Evolutionary conservation across 1,284 basidiomycete genomes (phyloP).

Genomic region (Volvariella volvacea): DNA sequence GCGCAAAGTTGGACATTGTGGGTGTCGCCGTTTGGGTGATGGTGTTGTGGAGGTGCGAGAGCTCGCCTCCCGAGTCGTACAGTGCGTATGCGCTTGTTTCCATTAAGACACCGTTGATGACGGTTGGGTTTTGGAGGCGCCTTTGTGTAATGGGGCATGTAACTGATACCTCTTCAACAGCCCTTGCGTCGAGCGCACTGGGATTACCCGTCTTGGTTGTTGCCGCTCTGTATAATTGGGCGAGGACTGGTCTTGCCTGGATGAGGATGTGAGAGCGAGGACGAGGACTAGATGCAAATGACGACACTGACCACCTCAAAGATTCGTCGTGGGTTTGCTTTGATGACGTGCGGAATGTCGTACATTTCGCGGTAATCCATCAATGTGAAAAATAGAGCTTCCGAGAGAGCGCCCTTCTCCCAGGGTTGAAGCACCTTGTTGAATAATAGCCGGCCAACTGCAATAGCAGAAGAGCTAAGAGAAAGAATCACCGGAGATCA

Average conservation of each 20-base stretch:
- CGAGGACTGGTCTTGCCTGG: background rate
- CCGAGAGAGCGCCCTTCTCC: constrained; percentile 17
- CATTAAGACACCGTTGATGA: too few species aligned
- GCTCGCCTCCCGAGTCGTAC: too few species aligned
- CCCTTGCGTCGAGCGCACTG: constrained; percentile 12
- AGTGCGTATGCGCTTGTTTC: too few species aligned
- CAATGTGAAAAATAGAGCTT: constrained; percentile 15
- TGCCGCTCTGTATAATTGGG: background rate
- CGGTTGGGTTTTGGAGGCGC: background rate
- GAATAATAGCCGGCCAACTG: constrained; percentile 16
- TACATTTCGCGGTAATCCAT: constrained; percentile 10
- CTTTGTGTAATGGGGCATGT: constrained; percentile 9
- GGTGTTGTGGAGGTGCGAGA: too few species aligned
- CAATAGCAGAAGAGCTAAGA: background rate
- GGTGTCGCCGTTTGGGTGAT: too few species aligned
- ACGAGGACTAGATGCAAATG: too few species aligned
- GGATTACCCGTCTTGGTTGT: too few species aligned
- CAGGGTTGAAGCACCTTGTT: constrained; percentile 15
- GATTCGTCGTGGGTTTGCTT: background rate
- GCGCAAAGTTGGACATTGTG: background rate
- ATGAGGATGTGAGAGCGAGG: background rate
- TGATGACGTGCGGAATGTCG: background rate
- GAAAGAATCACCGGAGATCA: background rate
- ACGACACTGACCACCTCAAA: background rate
- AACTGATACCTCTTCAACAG: constrained; percentile 12